A percentile compares a stretch with the other conserved stretches of the same genome.
Conservation (phyloP, 2,329 filamentous ascomycete species). For the Aspergillus eucalypticola region DNA sequence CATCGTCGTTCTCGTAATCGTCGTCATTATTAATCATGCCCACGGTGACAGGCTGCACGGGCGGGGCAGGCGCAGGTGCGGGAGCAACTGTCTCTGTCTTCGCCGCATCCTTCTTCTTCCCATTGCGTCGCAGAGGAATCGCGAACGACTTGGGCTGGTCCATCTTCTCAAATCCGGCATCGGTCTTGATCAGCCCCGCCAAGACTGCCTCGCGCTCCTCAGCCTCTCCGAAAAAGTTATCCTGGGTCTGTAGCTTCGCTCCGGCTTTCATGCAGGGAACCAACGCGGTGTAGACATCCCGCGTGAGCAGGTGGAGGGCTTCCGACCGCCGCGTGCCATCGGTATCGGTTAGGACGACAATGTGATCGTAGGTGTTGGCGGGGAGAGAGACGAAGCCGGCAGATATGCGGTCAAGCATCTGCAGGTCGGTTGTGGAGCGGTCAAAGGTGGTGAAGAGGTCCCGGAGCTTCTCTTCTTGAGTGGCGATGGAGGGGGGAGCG, state of each 20-base stretch:
- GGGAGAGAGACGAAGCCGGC: constrained; percentile 79
- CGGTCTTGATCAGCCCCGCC: constrained; percentile 69
- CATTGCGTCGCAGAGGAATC: constrained; percentile 63
- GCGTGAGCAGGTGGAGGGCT: constrained; percentile 63
- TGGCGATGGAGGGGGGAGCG: constrained; percentile 84
- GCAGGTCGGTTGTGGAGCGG: constrained; percentile 77
- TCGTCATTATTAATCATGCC: constrained; percentile 13
- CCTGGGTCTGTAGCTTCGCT: constrained; percentile 25
- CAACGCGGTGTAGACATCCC: constrained; percentile 68
- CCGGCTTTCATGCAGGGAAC: constrained; percentile 54
- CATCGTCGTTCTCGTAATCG: constrained; percentile 22
- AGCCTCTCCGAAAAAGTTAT: constrained; percentile 19
- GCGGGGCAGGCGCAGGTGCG: neutral
- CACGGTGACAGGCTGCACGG: constrained; percentile 10
- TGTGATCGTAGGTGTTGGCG: constrained; percentile 73
- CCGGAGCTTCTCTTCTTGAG: constrained; percentile 76
- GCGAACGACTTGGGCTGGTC: constrained; percentile 59
- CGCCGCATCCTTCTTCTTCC: constrained; percentile 54
- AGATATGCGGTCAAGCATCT: constrained; percentile 94
- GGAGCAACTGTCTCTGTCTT: constrained; percentile 16
- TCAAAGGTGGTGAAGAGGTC: constrained; percentile 71
- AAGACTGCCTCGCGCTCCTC: constrained; percentile 69
- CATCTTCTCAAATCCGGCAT: constrained; percentile 72
- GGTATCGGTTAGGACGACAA: constrained; percentile 80
- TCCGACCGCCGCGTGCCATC: constrained; percentile 66